Percentiles rank a stretch among this genome's conserved stretches.
Conservation (phyloP, 495 filamentous ascomycete species). For the Corynascus novoguineensis region DNA sequence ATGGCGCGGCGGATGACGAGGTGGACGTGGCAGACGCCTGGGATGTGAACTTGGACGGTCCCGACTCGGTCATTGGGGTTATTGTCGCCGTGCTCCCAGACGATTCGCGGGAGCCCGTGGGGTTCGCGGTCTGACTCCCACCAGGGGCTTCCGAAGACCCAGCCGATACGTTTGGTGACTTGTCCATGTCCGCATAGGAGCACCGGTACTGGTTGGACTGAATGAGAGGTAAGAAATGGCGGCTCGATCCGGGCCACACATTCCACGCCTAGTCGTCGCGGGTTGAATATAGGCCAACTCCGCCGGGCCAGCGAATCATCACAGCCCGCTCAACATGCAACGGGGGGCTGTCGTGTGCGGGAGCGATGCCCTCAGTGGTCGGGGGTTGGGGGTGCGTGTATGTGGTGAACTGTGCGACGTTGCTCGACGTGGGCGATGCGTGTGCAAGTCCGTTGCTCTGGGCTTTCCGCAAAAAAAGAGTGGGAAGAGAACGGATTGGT, state of each 20-base stretch:
- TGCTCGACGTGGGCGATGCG: neutral
- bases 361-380: neutral
- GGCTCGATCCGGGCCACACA: slow-evolving; percentile 22
- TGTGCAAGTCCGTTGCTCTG: neutral
- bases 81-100: slow-evolving; percentile 35
- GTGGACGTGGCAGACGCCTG: slow-evolving; percentile 37
- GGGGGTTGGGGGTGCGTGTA: neutral
- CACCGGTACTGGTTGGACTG: slow-evolving; percentile 6
- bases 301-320: slow-evolving; percentile 23
- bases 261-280: slow-evolving; percentile 28
- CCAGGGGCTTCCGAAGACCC: slow-evolving; percentile 17
- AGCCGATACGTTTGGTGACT: slow-evolving; percentile 25
- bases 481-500: slow-evolving; percentile 8
- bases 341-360: slow-evolving; percentile 9
- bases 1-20: slow-evolving; percentile 44
- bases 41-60: slow-evolving; percentile 26
- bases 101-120: slow-evolving; percentile 31
- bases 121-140: slow-evolving; percentile 12
- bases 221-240: slow-evolving; percentile 16
- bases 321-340: slow-evolving; percentile 22
- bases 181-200: slow-evolving; percentile 34
- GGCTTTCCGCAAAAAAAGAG: neutral
- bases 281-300: slow-evolving; percentile 16
- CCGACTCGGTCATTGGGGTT: slow-evolving; percentile 39
- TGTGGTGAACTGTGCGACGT: neutral